A percentile compares a stretch with the other conserved stretches of the same genome.
Evolutionary conservation across 805 yeast species (phyloP).

Genomic region (Ascoidea asiatica): DNA sequence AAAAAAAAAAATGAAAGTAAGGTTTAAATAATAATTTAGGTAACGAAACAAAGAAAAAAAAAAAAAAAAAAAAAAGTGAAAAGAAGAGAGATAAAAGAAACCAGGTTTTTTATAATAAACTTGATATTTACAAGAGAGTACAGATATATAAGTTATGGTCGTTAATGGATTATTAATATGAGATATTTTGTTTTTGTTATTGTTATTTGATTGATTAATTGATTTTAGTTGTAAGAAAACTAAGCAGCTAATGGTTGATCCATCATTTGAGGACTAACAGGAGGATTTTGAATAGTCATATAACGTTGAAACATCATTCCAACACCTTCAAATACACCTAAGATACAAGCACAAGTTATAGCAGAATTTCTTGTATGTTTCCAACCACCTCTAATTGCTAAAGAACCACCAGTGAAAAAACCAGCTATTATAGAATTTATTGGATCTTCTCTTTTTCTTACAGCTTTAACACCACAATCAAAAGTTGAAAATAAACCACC

Average conservation of each 20-base stretch:
- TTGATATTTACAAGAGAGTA: too few relatives aligned
- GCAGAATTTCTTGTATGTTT: slow-evolving; percentile 93
- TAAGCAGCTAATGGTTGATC: slow-evolving; percentile 1
- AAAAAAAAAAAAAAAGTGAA: too few relatives aligned
- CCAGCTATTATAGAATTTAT: slow-evolving; percentile 98
- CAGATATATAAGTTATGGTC: too few relatives aligned
- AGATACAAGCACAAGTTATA: slow-evolving; percentile 90
- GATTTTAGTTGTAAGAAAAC: too few relatives aligned
- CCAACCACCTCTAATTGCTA: slow-evolving; percentile 98
- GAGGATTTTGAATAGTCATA: slow-evolving; percentile 33
- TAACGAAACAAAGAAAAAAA: too few relatives aligned
- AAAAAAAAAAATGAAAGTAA: too few relatives aligned
- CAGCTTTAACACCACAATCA: slow-evolving; percentile 90
- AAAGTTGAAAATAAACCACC: slow-evolving; percentile 95
- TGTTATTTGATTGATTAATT: too few relatives aligned
- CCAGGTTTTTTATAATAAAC: too few relatives aligned
- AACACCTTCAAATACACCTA: slow-evolving; percentile 96
- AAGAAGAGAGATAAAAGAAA: too few relatives aligned
- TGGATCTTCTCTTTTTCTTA: slow-evolving; percentile 96
- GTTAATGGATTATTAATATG: too few relatives aligned
- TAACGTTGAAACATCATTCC: slow-evolving; percentile 91
- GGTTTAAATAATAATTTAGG: too few relatives aligned
- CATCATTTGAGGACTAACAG: slow-evolving; percentile 7
- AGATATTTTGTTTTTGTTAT: too few relatives aligned
- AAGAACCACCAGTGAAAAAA: slow-evolving; percentile 93